A percentile compares a stretch with the other conserved stretches of the same genome.
Evolutionary conservation across 2,329 filamentous ascomycete genomes (phyloP).

Genomic region (Thelonectria olida): DNA sequence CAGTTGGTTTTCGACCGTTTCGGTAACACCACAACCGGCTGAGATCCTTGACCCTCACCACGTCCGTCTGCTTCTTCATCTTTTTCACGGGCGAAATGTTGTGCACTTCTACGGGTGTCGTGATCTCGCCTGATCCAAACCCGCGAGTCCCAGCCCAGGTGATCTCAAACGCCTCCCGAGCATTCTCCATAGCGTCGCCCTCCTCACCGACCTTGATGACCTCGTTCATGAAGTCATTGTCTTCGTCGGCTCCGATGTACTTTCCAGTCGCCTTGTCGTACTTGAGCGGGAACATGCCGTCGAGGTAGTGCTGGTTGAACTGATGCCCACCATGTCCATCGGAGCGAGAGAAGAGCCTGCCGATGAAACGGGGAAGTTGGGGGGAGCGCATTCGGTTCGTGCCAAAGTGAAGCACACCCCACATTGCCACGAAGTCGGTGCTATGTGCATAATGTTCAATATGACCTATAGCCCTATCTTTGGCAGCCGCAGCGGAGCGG

Average conservation of each 20-base stretch:
- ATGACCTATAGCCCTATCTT: slow-evolving; percentile 67
- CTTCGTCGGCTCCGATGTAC: slow-evolving; percentile 54
- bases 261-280: slow-evolving; percentile 52
- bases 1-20: slow-evolving; percentile 64
- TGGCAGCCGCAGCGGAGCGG: slow-evolving; percentile 48
- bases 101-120: slow-evolving; percentile 51
- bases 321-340: slow-evolving; percentile 64
- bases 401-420: slow-evolving; percentile 77
- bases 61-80: slow-evolving; percentile 39
- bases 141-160: slow-evolving; percentile 55
- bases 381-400: slow-evolving; percentile 51
- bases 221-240: slow-evolving; percentile 70
- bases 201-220: slow-evolving; percentile 56
- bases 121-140: slow-evolving; percentile 47
- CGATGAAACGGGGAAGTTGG: slow-evolving; percentile 68
- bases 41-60: slow-evolving; percentile 66
- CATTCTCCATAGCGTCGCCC: slow-evolving; percentile 54
- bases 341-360: slow-evolving; percentile 66
- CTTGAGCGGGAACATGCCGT: slow-evolving; percentile 67
- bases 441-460: slow-evolving; percentile 85
- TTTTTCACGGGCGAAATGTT: slow-evolving; percentile 34
- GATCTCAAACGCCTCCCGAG: slow-evolving; percentile 58
- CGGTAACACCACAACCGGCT: slow-evolving; percentile 71
- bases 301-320: slow-evolving; percentile 68
- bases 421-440: slow-evolving; percentile 77